Evolutionary conservation across 345 rosid genomes (phyloP).

Genomic region (Murraya paniculata): DNA sequence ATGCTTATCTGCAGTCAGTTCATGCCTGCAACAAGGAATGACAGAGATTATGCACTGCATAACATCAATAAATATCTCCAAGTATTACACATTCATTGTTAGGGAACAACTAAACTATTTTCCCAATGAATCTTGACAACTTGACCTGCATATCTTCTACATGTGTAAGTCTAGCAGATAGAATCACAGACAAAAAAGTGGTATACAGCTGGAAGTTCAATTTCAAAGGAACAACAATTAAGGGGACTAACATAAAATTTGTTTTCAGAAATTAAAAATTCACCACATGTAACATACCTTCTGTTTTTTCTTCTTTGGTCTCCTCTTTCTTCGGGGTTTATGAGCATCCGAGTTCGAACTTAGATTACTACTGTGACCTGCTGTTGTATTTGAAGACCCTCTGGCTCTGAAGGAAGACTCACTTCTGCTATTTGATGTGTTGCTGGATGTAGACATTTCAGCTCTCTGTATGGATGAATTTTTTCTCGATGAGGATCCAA

Average conservation of each 20-base stretch:
- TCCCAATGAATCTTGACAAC: background rate
- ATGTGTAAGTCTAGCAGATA: background rate
- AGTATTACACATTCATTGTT: background rate
- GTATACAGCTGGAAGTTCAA: too few species aligned
- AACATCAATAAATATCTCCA: background rate
- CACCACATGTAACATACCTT: constrained; percentile 26
- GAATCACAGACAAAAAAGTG: background rate
- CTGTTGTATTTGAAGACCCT: constrained; percentile 50
- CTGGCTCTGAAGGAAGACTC: constrained; percentile 46
- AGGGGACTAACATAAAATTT: background rate
- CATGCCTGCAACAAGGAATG: constrained; percentile 19
- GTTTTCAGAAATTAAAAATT: background rate
- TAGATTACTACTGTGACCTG: constrained; percentile 79
- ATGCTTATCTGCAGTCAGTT: constrained; percentile 4
- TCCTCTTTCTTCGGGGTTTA: constrained; percentile 91
- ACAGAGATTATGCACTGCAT: background rate
- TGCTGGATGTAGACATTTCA: constrained; percentile 57
- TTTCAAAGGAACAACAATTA: background rate
- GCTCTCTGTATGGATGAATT: constrained; percentile 42
- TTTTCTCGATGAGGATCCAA: constrained; percentile 64
- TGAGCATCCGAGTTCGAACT: constrained; percentile 94
- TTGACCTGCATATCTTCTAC: background rate
- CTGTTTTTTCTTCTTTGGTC: constrained; percentile 87
- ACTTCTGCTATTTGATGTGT: constrained; percentile 59
- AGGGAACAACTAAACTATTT: background rate